phyloP scores from a whole-genome alignment of 1,284 basidiomycete species.

The Grifola frondosa region DNA sequence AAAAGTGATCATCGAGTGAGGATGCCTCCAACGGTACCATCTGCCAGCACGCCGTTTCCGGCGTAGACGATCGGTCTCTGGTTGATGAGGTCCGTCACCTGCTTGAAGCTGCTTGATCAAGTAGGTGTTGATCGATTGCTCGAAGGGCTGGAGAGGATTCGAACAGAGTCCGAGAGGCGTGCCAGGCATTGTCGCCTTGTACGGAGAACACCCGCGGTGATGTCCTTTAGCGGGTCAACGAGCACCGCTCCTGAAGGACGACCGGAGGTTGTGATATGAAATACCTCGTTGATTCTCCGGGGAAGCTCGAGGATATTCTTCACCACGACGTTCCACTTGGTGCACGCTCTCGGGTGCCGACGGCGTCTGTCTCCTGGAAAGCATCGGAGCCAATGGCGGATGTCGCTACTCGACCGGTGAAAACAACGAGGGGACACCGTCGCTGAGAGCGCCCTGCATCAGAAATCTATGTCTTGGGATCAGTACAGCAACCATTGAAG shows the following conservation, averaged over 20 bases:
- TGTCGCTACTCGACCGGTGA: slow-evolving; percentile 96
- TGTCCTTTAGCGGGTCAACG: slow-evolving; percentile 97
- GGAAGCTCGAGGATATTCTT: slow-evolving; percentile 96
- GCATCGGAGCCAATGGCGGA: slow-evolving; percentile 97
- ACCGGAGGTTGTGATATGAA: slow-evolving; percentile 98
- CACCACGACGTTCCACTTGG: slow-evolving; percentile 99
- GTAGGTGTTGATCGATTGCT: slow-evolving; percentile 58
- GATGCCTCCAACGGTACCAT: slow-evolving; percentile 89
- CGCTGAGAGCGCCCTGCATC: slow-evolving; percentile 96
- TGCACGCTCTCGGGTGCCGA: slow-evolving; percentile 95
- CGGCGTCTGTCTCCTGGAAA: slow-evolving; percentile 97
- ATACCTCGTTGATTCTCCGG: slow-evolving; percentile 96
- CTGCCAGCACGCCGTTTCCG: slow-evolving; percentile 85
- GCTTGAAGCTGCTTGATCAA: slow-evolving; percentile 76
- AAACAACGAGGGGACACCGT: slow-evolving; percentile 94
- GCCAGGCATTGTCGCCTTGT: slow-evolving; percentile 87
- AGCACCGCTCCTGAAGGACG: slow-evolving; percentile 97
- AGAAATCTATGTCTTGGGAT: too few relatives aligned
- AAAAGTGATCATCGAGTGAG: slow-evolving; percentile 89
- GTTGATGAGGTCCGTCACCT: slow-evolving; percentile 91
- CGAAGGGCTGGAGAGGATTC: slow-evolving; percentile 63
- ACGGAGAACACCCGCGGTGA: slow-evolving; percentile 94
- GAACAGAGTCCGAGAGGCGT: slow-evolving; percentile 74
- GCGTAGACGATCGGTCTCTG: slow-evolving; percentile 92
- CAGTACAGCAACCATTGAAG: too few relatives aligned